Percentiles rank a stretch among this genome's conserved stretches.
Conservation (phyloP, 2,329 filamentous ascomycete species). For the Ceratocystis variospora region DNA sequence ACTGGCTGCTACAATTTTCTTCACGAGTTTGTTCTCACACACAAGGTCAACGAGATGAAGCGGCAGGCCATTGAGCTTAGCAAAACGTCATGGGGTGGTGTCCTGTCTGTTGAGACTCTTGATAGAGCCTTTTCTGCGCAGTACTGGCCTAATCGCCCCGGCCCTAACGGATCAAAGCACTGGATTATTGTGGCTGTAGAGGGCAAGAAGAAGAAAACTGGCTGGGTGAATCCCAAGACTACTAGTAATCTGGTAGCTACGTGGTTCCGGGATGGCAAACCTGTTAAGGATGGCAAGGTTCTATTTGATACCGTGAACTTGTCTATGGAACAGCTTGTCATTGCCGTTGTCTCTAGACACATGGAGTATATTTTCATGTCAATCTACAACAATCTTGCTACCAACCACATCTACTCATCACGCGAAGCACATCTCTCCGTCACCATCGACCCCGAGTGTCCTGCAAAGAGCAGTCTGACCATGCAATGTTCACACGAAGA, state of each 20-base stretch:
- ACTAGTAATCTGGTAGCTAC: conserved; percentile 48
- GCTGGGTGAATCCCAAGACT: conserved; percentile 29
- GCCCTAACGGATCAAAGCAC: conserved; percentile 51
- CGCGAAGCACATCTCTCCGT: conserved; percentile 46
- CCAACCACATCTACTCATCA: conserved; percentile 47
- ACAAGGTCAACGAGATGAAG: conserved; percentile 73
- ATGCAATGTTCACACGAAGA: conserved; percentile 42
- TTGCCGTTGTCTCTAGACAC: conserved; percentile 61
- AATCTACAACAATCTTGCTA: conserved; percentile 47
- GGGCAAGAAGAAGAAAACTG: conserved; percentile 43
- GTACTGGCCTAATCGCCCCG: conserved; percentile 61
- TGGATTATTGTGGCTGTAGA: conserved; percentile 82
- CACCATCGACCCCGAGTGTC: conserved; percentile 44
- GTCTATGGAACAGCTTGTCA: conserved; percentile 61
- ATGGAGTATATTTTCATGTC: conserved; percentile 55
- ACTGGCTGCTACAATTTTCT: conserved; percentile 71
- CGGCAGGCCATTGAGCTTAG: conserved; percentile 62
- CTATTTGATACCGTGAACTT: conserved; percentile 51
- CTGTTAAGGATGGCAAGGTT: conserved; percentile 56
- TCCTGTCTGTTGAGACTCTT: conserved; percentile 62
- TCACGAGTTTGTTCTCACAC: conserved; percentile 75
- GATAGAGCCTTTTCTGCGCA: conserved; percentile 75
- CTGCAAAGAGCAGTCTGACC: conserved; percentile 51
- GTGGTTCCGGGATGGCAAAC: conserved; percentile 76
- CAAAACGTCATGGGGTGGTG: conserved; percentile 61